A percentile compares a stretch with the other conserved stretches of the same genome.
Conservation (phyloP, 169 alveolate species). For the Eimeria necatrix region DNA sequence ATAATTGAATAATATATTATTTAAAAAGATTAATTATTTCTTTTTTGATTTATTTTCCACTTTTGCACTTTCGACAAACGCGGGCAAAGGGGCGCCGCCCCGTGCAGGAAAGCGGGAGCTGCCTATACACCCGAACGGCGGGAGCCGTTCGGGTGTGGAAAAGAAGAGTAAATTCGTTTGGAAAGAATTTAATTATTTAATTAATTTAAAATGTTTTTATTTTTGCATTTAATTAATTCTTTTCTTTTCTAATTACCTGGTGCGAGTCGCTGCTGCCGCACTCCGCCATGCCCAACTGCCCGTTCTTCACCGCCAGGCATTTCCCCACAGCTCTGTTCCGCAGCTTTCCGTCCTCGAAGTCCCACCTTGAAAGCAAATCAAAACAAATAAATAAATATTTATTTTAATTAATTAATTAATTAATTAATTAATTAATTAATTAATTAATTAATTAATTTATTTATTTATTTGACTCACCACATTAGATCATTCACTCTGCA, state of each 20-base stretch:
- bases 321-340: not conserved
- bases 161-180: not conserved
- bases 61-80: no score
- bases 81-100: no score
- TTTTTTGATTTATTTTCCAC: no score
- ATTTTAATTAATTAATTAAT: not conserved
- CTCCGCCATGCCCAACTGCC: not conserved
- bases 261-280: not conserved
- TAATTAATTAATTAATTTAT: not conserved
- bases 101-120: no score
- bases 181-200: not conserved
- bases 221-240: not conserved
- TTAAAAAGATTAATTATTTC: not conserved
- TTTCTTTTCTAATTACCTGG: not conserved
- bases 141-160: no score
- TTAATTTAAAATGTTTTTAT: no score
- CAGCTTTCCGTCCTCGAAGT: slow-evolving; percentile 18
- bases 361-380: slow-evolving; percentile 7
- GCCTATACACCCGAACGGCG: no score
- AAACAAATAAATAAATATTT: not conserved
- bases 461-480: slow-evolving; percentile 36
- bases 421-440: no score
- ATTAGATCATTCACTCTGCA: slow-evolving; percentile 38
- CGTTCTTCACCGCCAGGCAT: slow-evolving; percentile 9
- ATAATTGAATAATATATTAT: not conserved